Evolutionary conservation across 1,284 basidiomycete genomes (phyloP).

Genomic region (Cutaneotrichosporon sp.): DNA sequence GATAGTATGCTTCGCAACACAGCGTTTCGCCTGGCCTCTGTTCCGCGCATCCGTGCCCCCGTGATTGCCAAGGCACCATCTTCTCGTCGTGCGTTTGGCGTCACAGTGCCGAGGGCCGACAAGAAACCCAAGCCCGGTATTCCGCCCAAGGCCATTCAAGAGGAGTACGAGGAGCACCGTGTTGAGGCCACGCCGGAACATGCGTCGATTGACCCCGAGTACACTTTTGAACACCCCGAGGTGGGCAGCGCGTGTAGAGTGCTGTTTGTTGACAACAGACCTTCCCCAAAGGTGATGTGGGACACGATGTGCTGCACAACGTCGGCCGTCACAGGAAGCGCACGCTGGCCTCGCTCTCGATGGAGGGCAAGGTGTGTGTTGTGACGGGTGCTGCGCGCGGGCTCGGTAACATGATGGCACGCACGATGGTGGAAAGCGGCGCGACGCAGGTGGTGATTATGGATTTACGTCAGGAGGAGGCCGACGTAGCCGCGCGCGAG

Average conservation of each 20-base stretch:
- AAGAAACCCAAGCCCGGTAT: not conserved
- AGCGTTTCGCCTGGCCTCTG: no score
- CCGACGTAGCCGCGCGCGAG: conserved; percentile 66
- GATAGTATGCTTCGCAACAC: no score
- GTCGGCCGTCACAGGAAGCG: conserved; percentile 36
- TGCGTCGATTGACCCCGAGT: conserved; percentile 30
- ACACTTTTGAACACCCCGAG: conserved; percentile 33
- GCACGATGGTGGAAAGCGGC: conserved; percentile 76
- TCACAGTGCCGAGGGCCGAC: no score
- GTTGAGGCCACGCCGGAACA: conserved; percentile 32
- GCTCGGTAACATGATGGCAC: conserved; percentile 79
- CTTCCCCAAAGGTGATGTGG: conserved; percentile 29
- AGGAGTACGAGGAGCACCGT: conserved; percentile 37
- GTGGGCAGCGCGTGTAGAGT: conserved; percentile 16
- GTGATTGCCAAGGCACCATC: no score
- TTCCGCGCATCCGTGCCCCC: no score
- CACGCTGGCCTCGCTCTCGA: conserved; percentile 40
- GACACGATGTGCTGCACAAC: conserved; percentile 36
- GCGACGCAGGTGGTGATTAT: conserved; percentile 76
- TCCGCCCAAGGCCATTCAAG: conserved; percentile 10
- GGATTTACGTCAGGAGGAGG: conserved; percentile 73
- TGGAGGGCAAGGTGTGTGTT: conserved; percentile 67
- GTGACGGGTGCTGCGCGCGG: conserved; percentile 93
- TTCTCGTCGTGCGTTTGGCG: no score
- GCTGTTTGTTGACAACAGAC: conserved; percentile 4